phyloP scores from a whole-genome alignment of 768 basidiomycete genomes.

The Piloderma croceum region DNA sequence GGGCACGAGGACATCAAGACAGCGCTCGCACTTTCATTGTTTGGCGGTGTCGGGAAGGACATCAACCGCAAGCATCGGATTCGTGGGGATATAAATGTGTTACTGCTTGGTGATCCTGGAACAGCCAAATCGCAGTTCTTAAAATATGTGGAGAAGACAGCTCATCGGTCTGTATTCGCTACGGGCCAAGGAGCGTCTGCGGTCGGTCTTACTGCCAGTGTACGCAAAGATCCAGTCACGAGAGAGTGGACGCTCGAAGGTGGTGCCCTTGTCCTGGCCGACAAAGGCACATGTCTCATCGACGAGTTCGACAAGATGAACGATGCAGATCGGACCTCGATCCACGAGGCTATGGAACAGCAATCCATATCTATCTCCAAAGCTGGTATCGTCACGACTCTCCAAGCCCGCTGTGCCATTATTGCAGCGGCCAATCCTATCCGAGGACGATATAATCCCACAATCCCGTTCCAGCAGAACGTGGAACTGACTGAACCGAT shows the following conservation, averaged over 20 bases:
- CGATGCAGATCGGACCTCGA: conserved; percentile 93
- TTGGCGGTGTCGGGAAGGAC: conserved; percentile 91
- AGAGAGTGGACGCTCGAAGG: conserved; percentile 99
- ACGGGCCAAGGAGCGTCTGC: conserved; percentile 98
- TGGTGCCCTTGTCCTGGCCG: conserved; percentile 95
- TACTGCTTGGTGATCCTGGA: conserved; percentile 95
- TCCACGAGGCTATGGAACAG: conserved; percentile 99
- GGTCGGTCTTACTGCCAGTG: conserved; percentile 96
- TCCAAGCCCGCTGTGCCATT: conserved; percentile 96
- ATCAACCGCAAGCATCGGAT: conserved; percentile 95
- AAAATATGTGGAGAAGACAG: conserved; percentile 98
- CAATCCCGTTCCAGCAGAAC: conserved; percentile 96
- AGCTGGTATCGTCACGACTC: conserved; percentile 96
- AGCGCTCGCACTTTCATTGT: conserved; percentile 89
- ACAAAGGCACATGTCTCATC: conserved; percentile 95
- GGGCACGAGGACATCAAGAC: conserved; percentile 99
- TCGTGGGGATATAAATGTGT: conserved; percentile 95
- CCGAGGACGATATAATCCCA: conserved; percentile 95
- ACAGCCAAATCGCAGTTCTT: conserved; percentile 99
- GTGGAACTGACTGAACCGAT: conserved; percentile 98
- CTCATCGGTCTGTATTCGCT: conserved; percentile 94
- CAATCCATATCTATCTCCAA: conserved; percentile 99
- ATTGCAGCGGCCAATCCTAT: conserved; percentile 98
- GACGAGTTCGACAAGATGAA: conserved; percentile 99
- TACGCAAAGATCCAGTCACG: conserved; percentile 97